Evolutionary conservation across 139 green algal genomes (phyloP).

Genomic region (Chlorella sp.): DNA sequence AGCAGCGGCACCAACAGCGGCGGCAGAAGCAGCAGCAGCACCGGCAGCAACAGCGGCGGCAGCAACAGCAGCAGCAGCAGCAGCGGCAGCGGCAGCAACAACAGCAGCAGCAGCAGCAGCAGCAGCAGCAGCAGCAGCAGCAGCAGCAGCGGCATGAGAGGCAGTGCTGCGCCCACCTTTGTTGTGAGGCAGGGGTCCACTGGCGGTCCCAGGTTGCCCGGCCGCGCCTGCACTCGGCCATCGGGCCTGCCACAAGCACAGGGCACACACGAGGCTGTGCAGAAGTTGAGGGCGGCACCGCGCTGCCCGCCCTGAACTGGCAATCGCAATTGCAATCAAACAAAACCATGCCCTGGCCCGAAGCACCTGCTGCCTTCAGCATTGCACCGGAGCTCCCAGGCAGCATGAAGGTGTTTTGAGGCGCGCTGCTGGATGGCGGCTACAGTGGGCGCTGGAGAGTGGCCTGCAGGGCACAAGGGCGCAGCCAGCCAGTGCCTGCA

Average conservation of each 20-base stretch:
- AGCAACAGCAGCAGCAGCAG: neutral
- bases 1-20: too few species aligned
- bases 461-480: neutral
- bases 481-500: too few species aligned
- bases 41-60: neutral
- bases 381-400: neutral
- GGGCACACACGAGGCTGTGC: neutral
- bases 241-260: neutral
- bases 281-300: neutral
- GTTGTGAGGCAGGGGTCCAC: neutral
- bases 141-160: neutral
- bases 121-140: neutral
- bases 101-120: neutral
- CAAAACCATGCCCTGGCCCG: neutral
- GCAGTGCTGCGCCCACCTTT: neutral
- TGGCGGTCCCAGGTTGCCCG: neutral
- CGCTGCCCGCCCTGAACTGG: neutral
- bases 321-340: neutral
- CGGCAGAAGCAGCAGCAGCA: neutral
- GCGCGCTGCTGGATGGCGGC: neutral
- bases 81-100: too few species aligned
- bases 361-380: neutral
- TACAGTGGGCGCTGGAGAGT: neutral
- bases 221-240: neutral
- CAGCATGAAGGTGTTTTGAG: constrained; percentile 1